These are phyloP conservation scores for Cyclotella baltica DNA, from an alignment of 108 stramenopile genomes.

Conservation along the genomic window DNA sequence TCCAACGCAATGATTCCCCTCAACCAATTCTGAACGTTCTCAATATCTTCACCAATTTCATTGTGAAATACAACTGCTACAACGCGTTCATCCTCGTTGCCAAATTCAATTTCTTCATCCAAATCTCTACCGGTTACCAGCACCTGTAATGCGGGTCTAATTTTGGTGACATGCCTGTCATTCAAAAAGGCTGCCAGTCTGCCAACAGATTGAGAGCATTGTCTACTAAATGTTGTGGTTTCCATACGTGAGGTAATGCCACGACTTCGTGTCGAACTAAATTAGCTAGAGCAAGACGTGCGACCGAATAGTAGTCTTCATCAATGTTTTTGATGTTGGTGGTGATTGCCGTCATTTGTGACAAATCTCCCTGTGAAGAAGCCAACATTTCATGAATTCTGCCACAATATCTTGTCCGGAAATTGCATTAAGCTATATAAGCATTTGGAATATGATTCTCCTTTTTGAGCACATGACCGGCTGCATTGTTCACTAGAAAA, in stretches of 20 bases:
- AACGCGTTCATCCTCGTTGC: conserved; percentile 34
- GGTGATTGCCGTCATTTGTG: conserved; percentile 11
- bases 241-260: conserved; percentile 42
- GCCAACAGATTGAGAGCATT: conserved; percentile 44
- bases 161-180: conserved; percentile 42
- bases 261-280: conserved; percentile 37
- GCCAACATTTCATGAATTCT: conserved; percentile 16
- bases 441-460: conserved; percentile 33
- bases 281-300: conserved; percentile 41
- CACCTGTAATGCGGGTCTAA: conserved; percentile 34
- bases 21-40: conserved; percentile 8
- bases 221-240: conserved; percentile 51
- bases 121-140: conserved; percentile 41
- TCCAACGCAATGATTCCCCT: conserved; percentile 8
- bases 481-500: conserved; percentile 42
- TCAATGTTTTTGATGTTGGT: too few relatives aligned
- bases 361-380: conserved; percentile 7
- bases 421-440: conserved; percentile 36
- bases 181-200: conserved; percentile 33
- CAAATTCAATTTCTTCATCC: conserved; percentile 47
- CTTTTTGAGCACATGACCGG: conserved; percentile 36
- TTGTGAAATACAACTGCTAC: conserved; percentile 50
- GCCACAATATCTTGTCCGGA: conserved; percentile 33
- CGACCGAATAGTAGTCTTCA: conserved; percentile 47
- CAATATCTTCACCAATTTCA: conserved; percentile 23